A percentile compares a stretch with the other conserved stretches of the same genome.
Conservation (phyloP, 2,329 filamentous ascomycete genomes). For the Trichoderma sp. region DNA sequence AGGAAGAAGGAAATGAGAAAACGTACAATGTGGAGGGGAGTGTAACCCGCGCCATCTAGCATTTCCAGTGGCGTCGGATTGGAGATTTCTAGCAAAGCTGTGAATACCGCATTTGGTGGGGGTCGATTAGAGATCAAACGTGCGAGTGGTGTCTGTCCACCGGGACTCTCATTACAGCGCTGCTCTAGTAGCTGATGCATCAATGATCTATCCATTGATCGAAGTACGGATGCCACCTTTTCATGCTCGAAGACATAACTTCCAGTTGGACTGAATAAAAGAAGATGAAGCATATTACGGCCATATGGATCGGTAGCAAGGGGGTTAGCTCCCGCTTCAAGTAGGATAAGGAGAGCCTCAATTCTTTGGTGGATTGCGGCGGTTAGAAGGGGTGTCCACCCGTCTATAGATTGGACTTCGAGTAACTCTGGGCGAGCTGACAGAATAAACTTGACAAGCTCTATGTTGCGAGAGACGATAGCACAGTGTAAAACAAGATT, state of each 20-base stretch:
- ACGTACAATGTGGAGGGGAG: neutral
- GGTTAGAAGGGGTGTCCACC: neutral
- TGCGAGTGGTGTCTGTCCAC: neutral
- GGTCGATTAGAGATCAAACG: neutral
- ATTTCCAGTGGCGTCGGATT: neutral
- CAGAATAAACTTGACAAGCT: neutral
- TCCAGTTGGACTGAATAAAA: neutral
- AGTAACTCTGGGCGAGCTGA: neutral
- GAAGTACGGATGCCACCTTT: neutral
- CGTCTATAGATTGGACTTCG: neutral
- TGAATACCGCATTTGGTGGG: neutral
- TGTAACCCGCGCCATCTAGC: neutral
- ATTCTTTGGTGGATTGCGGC: neutral
- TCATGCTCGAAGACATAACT: neutral
- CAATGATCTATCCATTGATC: neutral
- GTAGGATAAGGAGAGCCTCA: neutral
- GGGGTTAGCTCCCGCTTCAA: conserved; percentile 1
- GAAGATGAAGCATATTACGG: conserved; percentile 3
- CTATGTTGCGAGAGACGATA: neutral
- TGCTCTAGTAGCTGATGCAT: neutral
- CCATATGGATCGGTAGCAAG: neutral
- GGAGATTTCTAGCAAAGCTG: neutral
- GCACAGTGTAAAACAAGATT: conserved; percentile 6
- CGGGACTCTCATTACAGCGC: neutral
- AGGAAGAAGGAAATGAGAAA: neutral